Evolutionary conservation across 2,329 filamentous ascomycete species (phyloP).

Genomic region (Botrytis galanthina): DNA sequence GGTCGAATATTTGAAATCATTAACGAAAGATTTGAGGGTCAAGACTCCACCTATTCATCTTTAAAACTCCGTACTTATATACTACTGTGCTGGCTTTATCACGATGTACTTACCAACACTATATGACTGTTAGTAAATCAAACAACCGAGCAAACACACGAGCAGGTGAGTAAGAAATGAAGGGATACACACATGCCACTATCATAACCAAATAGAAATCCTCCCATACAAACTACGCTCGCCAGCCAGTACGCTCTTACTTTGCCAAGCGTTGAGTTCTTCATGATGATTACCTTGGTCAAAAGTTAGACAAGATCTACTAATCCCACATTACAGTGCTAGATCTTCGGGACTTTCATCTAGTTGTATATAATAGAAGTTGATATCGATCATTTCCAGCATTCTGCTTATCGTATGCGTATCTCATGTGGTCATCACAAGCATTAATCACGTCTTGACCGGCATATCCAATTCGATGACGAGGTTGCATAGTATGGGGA

Average conservation of each 20-base stretch:
- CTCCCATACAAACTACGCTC: conserved; percentile 50
- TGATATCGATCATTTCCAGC: not conserved
- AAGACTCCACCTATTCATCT: not conserved
- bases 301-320: not conserved
- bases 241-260: conserved; percentile 52
- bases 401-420: not conserved
- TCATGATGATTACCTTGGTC: not conserved
- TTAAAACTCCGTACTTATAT: not conserved
- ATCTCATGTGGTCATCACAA: not conserved
- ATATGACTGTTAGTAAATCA: not conserved
- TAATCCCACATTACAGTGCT: not conserved
- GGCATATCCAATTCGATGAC: not conserved
- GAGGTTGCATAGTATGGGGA: not conserved
- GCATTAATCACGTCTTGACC: not conserved
- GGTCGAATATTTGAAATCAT: conserved; percentile 44
- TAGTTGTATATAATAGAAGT: not conserved
- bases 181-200: conserved; percentile 25
- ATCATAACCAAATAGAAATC: conserved; percentile 48
- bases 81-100: not conserved
- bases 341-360: not conserved
- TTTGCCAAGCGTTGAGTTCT: conserved; percentile 37
- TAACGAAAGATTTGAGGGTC: conserved; percentile 42
- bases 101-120: conserved; percentile 33
- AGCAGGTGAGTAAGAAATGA: not conserved
- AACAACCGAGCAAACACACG: not conserved